Conservation (phyloP, 2,329 filamentous ascomycete genomes). For the Chrysosporium queenslandicum region DNA sequence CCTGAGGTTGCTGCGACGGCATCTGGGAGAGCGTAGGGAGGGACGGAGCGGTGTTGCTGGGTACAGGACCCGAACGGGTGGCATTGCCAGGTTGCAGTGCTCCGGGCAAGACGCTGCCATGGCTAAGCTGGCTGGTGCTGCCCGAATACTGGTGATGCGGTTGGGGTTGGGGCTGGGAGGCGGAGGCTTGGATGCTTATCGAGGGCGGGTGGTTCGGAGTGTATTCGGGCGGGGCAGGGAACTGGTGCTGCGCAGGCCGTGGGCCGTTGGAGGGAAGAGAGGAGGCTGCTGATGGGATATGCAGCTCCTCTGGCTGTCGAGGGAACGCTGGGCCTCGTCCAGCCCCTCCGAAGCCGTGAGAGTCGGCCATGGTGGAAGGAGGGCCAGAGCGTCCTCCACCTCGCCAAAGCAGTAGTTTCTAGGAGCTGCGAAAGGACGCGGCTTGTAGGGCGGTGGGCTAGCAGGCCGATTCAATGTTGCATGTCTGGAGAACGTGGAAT, state of each 20-base stretch:
- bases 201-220: constrained; percentile 41
- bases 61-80: constrained; percentile 44
- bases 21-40: constrained; percentile 47
- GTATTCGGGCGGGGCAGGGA: constrained; percentile 42
- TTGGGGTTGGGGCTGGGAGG: constrained; percentile 24
- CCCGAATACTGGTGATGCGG: constrained; percentile 35
- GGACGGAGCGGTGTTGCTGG: constrained; percentile 49
- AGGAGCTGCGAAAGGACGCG: neutral
- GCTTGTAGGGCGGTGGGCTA: too few relatives aligned
- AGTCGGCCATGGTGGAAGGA: constrained; percentile 34
- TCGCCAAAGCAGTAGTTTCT: neutral
- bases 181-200: constrained; percentile 52
- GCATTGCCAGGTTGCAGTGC: constrained; percentile 49
- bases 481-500: neutral
- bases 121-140: constrained; percentile 23
- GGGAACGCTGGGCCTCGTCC: constrained; percentile 40
- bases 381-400: neutral
- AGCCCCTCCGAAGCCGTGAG: constrained; percentile 42
- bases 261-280: constrained; percentile 31
- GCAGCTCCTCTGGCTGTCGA: constrained; percentile 48
- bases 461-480: neutral
- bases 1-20: constrained; percentile 35
- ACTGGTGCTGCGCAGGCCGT: constrained; percentile 39
- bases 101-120: constrained; percentile 45
- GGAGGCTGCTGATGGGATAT: constrained; percentile 39